Evolutionary conservation across 2,329 filamentous ascomycete genomes (phyloP), one percentile per base, ranked within the genome.

Genomic region (Tricladium varicosporioides): DNA sequence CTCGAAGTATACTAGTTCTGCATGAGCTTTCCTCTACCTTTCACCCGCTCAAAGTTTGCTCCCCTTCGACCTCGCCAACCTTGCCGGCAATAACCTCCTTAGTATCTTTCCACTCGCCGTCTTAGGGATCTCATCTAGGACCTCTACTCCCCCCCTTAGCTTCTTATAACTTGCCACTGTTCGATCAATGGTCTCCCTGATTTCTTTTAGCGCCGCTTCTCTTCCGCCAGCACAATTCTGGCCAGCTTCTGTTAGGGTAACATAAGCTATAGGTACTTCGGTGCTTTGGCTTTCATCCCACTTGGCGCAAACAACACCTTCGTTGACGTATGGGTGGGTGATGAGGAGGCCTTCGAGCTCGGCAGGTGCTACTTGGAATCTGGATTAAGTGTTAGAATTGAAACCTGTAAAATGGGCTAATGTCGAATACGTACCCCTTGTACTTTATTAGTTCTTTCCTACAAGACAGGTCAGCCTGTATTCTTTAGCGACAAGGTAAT

Each of bases 251-350:
- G 8, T 10, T 14, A 5, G 14, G 81, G 79, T 77, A 19, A 86
- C 73, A 64, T 85, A 86, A 19, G 83, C 83, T 18, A 82, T 74
- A 16, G 83, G 83, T 14, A 75, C 69, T 65, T 86, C 82, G 57
- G 82, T 80, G 48, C 77, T 75, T 19, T 44, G 48, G 4, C 31
- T 48, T 19, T 53, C 47, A 33, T 56, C 42, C 27, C 65, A 74
- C 14, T 83, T 74, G 0, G 73, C 74, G 54, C 77, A 76, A 22
- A 78, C 75, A 3, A 75, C 75, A 1, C 72, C 73, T 58, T 78
- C 76, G 1, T 70, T 61, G 3, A 78, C 72, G 5, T 67, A 59
- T 1, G 67, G 64, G 52, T 78, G 73, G 8, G 61, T 66, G 5
- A 77, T 51, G 1, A 78, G 67, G 45, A 75, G 48, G 1, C 71